phyloP scores from a whole-genome alignment of 176 grass and related monocot species.

The Miscanthus lutarioriparius region DNA sequence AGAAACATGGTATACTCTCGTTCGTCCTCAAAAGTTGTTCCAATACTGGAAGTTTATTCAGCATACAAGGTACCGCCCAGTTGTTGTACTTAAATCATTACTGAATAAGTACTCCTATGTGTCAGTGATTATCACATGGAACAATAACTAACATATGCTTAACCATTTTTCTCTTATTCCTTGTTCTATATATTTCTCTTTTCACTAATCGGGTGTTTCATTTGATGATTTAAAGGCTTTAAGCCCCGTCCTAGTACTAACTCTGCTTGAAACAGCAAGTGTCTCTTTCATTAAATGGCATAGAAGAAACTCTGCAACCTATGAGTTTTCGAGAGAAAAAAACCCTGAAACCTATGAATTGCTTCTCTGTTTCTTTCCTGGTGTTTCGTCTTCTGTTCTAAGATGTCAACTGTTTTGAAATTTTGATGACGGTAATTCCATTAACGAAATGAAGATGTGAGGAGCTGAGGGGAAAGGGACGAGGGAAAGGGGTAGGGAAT shows the following conservation, averaged over 20 bases:
- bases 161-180: not conserved
- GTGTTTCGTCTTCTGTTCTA: not conserved
- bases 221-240: not conserved
- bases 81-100: not conserved
- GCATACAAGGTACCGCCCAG: not conserved
- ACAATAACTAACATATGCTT: not conserved
- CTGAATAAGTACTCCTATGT: not conserved
- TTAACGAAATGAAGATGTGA: not conserved
- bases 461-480: not conserved
- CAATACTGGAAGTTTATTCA: not conserved
- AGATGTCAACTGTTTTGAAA: not conserved
- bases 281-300: not conserved
- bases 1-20: not conserved
- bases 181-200: not conserved
- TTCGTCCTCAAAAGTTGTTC: not conserved
- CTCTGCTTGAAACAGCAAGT: not conserved
- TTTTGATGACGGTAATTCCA: not conserved
- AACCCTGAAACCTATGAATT: not conserved
- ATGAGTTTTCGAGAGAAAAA: not conserved
- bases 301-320: not conserved
- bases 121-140: not conserved
- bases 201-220: not conserved
- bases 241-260: not conserved
- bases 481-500: not conserved
- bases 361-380: not conserved